Percentiles rank a stretch among this genome's conserved stretches.
Conservation (phyloP, 352 stramenopile species). For the Globisporangium cystogenes region DNA sequence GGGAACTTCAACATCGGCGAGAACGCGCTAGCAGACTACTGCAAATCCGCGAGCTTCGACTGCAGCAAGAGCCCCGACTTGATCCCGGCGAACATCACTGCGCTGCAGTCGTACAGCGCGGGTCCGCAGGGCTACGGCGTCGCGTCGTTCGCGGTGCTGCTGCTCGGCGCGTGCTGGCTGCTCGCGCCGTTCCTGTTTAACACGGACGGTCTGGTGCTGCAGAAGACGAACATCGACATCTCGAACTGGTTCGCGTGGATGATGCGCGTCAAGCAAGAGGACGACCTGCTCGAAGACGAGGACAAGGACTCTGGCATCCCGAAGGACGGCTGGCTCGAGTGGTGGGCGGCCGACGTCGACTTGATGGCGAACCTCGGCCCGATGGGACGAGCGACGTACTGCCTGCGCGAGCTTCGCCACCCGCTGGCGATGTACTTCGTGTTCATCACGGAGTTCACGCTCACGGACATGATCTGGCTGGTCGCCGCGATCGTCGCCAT, state of each 20-base stretch:
- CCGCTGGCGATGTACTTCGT: slow-evolving; percentile 80
- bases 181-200: slow-evolving; percentile 86
- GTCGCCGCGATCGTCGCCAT: slow-evolving; percentile 43
- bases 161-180: slow-evolving; percentile 80
- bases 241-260: slow-evolving; percentile 84
- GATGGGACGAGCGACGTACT: slow-evolving; percentile 75
- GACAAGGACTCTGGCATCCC: slow-evolving; percentile 31
- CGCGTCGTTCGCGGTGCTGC: slow-evolving; percentile 75
- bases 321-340: slow-evolving; percentile 72
- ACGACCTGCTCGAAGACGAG: slow-evolving; percentile 24
- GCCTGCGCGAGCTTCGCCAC: slow-evolving; percentile 71
- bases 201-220: slow-evolving; percentile 80
- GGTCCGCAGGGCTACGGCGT: slow-evolving; percentile 75
- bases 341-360: slow-evolving; percentile 65
- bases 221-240: slow-evolving; percentile 81
- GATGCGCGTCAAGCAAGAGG: slow-evolving; percentile 54
- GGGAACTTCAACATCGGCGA: slow-evolving; percentile 73
- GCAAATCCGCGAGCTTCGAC: slow-evolving; percentile 24
- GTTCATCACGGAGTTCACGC: slow-evolving; percentile 63
- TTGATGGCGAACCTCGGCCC: slow-evolving; percentile 58
- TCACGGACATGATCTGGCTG: slow-evolving; percentile 37
- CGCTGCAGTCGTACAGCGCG: slow-evolving; percentile 41
- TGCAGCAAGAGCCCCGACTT: slow-evolving; percentile 37
- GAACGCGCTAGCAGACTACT: slow-evolving; percentile 37
- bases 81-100: slow-evolving; percentile 69